Base-by-base conservation (phyloP, 2,329 filamentous ascomycete genomes). In the Lachnellula willkommii region DNA sequence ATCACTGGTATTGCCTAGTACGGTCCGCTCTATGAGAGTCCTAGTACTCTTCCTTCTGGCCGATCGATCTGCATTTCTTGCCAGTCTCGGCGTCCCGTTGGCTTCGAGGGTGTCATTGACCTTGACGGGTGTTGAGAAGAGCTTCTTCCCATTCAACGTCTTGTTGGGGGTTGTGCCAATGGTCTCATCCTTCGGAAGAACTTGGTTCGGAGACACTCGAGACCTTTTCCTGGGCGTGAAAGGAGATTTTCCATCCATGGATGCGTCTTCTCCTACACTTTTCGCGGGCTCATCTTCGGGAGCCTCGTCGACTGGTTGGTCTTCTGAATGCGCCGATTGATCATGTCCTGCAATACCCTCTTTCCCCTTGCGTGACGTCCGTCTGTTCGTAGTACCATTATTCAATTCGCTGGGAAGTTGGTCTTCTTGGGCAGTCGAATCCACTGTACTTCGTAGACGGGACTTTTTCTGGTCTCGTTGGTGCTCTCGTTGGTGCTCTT, bases 21-120 rank as follows among this genome's bases (percentile, higher is more conserved):
- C 77, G 6, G 85, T 84, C 45, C 85, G 84, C 67, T 92, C 84
- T 39, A 95, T 85, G 51, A 96, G 74, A 3, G 84, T 82, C 51
- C 85, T 80, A 22, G 88, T 88, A 69, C 89, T 95, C 77, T 96
- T 96, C 67, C 85, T 85, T 65, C 88, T 84, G 2, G 92, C 93
- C 5, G 92, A 96, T 49, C 88, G 84, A 72, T 96, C 90, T 20
- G 88, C 88, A 59, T 69, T 68, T 47, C 64, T 61, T 50, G 56
- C 43, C 17, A 69, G 57, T 47, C 48, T 61, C n/a, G 68, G 66
- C 7, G 66, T 67, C 14, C 63, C 61, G 15, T 62, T 60, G 12
- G 49, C 53, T 14, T 57, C 56, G 6, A 40, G 28, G 12, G 51
- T 39, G 5, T 52, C 56, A 35, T 54, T 63, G 26, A 40, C 36